phyloP scores from a whole-genome alignment of 2,329 filamentous ascomycete species.

The Aspergillus spinulosporus region DNA sequence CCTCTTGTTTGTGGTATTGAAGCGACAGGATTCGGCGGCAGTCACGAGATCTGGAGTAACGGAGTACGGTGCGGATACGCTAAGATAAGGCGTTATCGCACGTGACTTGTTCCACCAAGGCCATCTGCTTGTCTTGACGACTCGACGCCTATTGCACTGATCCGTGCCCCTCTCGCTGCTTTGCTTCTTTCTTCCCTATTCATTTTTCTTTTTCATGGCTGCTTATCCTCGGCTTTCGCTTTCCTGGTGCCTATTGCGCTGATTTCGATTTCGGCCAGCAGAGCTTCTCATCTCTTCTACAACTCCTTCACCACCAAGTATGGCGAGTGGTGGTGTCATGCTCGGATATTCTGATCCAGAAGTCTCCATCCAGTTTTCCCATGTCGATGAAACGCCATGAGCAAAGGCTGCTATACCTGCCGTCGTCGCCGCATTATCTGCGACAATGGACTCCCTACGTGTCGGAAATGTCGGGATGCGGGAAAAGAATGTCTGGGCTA shows the following conservation, averaged over 20 bases:
- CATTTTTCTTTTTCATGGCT: slow-evolving; percentile 7
- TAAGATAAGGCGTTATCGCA: neutral
- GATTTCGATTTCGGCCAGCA: neutral
- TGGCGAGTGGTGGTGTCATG: slow-evolving; percentile 23
- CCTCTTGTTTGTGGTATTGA: slow-evolving; percentile 12
- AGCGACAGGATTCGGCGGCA: neutral
- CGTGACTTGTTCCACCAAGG: neutral
- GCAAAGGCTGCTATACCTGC: slow-evolving; percentile 47
- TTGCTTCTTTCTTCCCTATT: neutral
- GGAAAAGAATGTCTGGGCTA: slow-evolving; percentile 48
- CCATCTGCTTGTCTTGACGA: neutral
- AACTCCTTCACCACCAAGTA: slow-evolving; percentile 13
- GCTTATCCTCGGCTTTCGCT: neutral
- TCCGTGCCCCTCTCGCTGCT: neutral
- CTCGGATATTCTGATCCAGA: slow-evolving; percentile 19
- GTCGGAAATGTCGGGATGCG: slow-evolving; percentile 45
- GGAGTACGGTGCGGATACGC: neutral
- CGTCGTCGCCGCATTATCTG: slow-evolving; percentile 47
- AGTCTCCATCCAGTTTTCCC: slow-evolving; percentile 9
- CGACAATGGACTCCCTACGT: slow-evolving; percentile 45
- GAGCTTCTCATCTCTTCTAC: neutral
- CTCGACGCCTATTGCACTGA: neutral
- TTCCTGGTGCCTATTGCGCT: neutral
- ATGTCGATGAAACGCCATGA: slow-evolving; percentile 29
- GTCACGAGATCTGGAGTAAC: slow-evolving; percentile 2